Conservation (phyloP, 2,329 filamentous ascomycete species). For the Arthrobotrys iridis region DNA sequence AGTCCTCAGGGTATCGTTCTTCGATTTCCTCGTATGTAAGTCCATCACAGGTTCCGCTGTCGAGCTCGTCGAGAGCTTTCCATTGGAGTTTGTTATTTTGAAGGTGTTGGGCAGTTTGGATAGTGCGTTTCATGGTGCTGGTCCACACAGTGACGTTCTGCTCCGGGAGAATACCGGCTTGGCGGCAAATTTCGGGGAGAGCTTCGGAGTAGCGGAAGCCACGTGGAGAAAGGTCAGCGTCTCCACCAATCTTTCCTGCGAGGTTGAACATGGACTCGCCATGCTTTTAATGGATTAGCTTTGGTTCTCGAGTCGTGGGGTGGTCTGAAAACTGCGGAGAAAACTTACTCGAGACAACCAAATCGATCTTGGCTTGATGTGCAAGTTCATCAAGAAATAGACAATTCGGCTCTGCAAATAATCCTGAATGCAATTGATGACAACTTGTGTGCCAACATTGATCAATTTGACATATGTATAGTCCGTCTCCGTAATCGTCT, state of each 20-base stretch:
- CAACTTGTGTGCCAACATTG: conserved; percentile 92
- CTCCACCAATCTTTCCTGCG: conserved; percentile 88
- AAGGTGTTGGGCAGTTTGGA: conserved; percentile 86
- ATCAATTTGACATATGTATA: conserved; percentile 98
- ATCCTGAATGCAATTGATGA: conserved; percentile 97
- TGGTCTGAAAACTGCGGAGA: background rate
- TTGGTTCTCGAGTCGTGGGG: background rate
- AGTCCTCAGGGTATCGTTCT: conserved; percentile 89
- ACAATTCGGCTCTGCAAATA: conserved; percentile 96
- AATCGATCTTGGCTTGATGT: conserved; percentile 94
- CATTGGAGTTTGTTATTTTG: conserved; percentile 96
- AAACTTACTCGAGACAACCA: conserved; percentile 87
- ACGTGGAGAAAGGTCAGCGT: conserved; percentile 84
- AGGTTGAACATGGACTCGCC: conserved; percentile 95
- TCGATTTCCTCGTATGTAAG: conserved; percentile 97
- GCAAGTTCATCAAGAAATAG: conserved; percentile 98
- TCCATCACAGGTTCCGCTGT: conserved; percentile 94
- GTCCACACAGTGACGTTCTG: conserved; percentile 75
- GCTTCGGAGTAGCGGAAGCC: conserved; percentile 87
- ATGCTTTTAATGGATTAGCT: conserved; percentile 69
- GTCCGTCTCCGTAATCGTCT: conserved; percentile 85
- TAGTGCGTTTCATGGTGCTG: conserved; percentile 82
- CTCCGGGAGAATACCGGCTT: conserved; percentile 52
- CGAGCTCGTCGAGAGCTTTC: conserved; percentile 97
- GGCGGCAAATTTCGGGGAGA: conserved; percentile 74